Evolutionary conservation across 176 grass and related monocot species (phyloP).

Genomic region (Oryza meridionalis): DNA sequence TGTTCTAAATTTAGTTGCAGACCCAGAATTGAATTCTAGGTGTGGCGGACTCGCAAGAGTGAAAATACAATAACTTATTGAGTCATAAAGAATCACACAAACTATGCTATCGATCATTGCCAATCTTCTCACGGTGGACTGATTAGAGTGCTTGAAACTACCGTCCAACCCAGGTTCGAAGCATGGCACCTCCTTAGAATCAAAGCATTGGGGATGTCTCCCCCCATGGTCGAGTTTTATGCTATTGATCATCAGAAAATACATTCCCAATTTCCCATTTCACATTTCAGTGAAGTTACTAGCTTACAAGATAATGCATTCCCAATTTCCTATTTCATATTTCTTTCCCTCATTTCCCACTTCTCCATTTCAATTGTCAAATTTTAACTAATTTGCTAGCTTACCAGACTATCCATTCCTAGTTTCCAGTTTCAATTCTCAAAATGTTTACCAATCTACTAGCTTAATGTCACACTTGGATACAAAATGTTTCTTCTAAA

Average conservation of each 20-base stretch:
- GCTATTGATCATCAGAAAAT: neutral
- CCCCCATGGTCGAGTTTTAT: neutral
- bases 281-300: neutral
- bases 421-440: neutral
- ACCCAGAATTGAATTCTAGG: neutral
- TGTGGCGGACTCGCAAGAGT: neutral
- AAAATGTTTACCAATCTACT: neutral
- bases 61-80: neutral
- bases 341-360: neutral
- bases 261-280: neutral
- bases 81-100: neutral
- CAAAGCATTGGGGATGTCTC: too few relatives aligned
- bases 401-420: neutral
- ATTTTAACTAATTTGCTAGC: neutral
- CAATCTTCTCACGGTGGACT: too few relatives aligned
- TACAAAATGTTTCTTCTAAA: neutral
- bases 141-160: too few relatives aligned
- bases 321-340: neutral
- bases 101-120: neutral
- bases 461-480: neutral
- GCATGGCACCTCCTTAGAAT: too few relatives aligned
- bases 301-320: neutral
- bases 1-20: neutral
- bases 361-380: neutral
- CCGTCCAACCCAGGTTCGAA: too few relatives aligned